phyloP scores from a whole-genome alignment of 768 basidiomycete species.

The Serendipita sp. region DNA sequence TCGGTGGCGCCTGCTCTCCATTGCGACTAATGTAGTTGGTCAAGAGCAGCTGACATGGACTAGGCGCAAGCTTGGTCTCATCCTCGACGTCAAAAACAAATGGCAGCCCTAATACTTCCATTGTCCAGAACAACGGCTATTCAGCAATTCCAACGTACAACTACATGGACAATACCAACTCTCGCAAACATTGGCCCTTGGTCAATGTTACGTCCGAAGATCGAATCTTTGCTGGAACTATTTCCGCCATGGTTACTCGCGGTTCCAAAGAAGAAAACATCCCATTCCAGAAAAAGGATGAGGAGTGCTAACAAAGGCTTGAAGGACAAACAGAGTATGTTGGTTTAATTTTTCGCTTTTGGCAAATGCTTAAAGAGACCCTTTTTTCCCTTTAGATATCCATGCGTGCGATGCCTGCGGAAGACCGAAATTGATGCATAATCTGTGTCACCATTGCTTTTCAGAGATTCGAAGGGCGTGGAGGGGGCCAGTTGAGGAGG shows the following conservation, averaged over 20 bases:
- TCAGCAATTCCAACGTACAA: not conserved
- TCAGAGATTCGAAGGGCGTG: constrained; percentile 48
- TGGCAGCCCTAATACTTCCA: not conserved
- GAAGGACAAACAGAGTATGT: constrained; percentile 80
- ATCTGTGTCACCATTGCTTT: constrained; percentile 73
- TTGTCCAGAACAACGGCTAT: not conserved
- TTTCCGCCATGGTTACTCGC: constrained; percentile 80
- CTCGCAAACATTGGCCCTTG: not conserved
- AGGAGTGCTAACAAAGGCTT: constrained; percentile 85
- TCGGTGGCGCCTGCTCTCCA: not conserved
- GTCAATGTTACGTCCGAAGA: constrained; percentile 18
- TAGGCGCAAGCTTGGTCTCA: not conserved
- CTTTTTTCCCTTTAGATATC: constrained; percentile 40
- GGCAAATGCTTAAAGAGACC: constrained; percentile 8
- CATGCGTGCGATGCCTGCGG: constrained; percentile 87
- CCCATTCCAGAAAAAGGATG: constrained; percentile 92
- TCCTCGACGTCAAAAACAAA: not conserved
- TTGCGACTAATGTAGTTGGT: not conserved
- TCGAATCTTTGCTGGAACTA: constrained; percentile 46
- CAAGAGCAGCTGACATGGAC: not conserved
- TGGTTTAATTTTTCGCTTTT: not conserved
- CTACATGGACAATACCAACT: not conserved
- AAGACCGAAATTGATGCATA: constrained; percentile 71
- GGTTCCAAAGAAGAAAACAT: constrained; percentile 86
- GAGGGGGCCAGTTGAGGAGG: constrained; percentile 24